Percentiles rank a stretch among this genome's conserved stretches.
phyloP scores from a whole-genome alignment of 2,329 filamentous ascomycete genomes.

The Mycosphaerella arachidis region DNA sequence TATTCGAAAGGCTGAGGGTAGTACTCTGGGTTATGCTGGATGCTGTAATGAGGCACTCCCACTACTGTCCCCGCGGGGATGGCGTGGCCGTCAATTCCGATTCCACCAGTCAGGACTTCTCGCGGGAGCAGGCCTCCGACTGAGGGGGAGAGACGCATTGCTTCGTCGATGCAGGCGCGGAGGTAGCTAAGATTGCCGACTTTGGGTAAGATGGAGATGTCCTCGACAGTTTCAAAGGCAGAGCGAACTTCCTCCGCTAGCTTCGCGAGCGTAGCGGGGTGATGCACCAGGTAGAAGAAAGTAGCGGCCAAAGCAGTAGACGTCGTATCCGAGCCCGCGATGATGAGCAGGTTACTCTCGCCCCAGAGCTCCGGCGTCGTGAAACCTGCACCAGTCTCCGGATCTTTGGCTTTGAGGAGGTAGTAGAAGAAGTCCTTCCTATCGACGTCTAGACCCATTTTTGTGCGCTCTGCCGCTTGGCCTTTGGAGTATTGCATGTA shows the following conservation, averaged over 20 bases:
- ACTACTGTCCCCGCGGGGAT: constrained; percentile 35
- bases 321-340: constrained; percentile 34
- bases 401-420: constrained; percentile 28
- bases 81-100: constrained; percentile 32
- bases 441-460: constrained; percentile 28
- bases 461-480: constrained; percentile 41
- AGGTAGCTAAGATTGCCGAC: constrained; percentile 40
- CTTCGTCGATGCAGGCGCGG: constrained; percentile 46
- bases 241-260: constrained; percentile 34
- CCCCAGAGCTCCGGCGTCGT: constrained; percentile 25
- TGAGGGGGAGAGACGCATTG: constrained; percentile 45
- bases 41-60: constrained; percentile 32
- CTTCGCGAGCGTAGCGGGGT: constrained; percentile 28
- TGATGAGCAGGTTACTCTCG: constrained; percentile 30
- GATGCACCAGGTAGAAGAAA: constrained; percentile 36
- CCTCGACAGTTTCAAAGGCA: constrained; percentile 45
- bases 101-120: constrained; percentile 30
- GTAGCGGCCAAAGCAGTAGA: constrained; percentile 32
- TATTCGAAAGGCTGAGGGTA: constrained; percentile 25
- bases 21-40: constrained; percentile 34
- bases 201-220: constrained; percentile 39
- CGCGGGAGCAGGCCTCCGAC: constrained; percentile 35
- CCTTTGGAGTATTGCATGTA: constrained; percentile 43
- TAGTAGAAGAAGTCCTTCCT: constrained; percentile 29
- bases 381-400: constrained; percentile 31